These are phyloP conservation scores for Tetracladium marchalianum DNA, from an alignment of 495 filamentous ascomycete species.

Conservation along the genomic window DNA sequence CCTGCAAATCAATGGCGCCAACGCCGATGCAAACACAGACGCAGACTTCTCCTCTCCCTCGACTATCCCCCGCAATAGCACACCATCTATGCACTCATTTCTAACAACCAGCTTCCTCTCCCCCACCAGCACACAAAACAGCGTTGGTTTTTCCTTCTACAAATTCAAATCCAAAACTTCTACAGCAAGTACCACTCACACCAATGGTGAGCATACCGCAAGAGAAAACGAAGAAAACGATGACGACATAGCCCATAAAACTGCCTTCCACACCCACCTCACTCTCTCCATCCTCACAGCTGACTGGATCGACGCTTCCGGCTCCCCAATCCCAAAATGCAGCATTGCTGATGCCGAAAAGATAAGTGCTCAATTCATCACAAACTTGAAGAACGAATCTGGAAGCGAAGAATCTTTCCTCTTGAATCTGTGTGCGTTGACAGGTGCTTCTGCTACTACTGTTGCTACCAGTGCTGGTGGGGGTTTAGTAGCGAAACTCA, in stretches of 20 bases:
- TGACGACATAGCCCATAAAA: constrained; percentile 35
- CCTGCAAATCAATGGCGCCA: constrained; percentile 44
- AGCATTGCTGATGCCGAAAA: constrained; percentile 37
- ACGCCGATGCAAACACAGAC: constrained; percentile 4
- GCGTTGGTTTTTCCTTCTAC: constrained; percentile 13
- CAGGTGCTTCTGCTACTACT: constrained; percentile 30
- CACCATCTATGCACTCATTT: constrained; percentile 18
- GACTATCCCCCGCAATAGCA: not conserved
- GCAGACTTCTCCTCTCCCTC: not conserved
- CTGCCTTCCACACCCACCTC: constrained; percentile 36
- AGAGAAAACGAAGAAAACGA: constrained; percentile 10
- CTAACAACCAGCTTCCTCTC: constrained; percentile 9
- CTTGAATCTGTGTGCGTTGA: constrained; percentile 41
- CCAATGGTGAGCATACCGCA: no score
- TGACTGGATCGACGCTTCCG: constrained; percentile 31
- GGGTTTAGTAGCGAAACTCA: constrained; percentile 26
- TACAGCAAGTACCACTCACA: no score
- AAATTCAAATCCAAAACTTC: no score
- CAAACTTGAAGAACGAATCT: constrained; percentile 31
- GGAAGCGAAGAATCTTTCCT: constrained; percentile 37
- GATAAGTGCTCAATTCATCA: constrained; percentile 32
- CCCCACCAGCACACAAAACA: constrained; percentile 1
- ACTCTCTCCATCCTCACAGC: constrained; percentile 29
- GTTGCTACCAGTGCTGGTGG: no score
- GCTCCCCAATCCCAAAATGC: constrained; percentile 24